These are phyloP conservation scores for Glomus cerebriforme DNA, from an alignment of 192 early-diverging fungal species.

Conservation along the genomic window DNA sequence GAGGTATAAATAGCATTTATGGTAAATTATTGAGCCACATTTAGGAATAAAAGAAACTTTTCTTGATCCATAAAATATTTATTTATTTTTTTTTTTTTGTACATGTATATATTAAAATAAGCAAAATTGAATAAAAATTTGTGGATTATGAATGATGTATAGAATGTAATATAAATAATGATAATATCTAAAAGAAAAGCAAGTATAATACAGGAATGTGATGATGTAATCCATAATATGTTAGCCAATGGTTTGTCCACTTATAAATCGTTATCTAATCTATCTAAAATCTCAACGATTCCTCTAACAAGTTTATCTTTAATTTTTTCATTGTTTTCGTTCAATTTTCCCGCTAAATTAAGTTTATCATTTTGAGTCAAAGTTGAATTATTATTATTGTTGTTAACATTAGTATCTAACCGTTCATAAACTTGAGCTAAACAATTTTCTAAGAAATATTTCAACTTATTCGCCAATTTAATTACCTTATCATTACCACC, in stretches of 20 bases:
- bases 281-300: slow-evolving; percentile 41
- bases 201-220: neutral
- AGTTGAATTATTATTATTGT: neutral
- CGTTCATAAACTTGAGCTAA: slow-evolving; percentile 37
- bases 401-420: neutral
- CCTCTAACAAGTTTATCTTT: slow-evolving; percentile 41
- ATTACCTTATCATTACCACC: slow-evolving; percentile 39
- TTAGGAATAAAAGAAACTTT: neutral
- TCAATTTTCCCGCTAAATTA: slow-evolving; percentile 2
- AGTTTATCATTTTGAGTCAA: neutral
- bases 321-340: slow-evolving; percentile 35
- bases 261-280: slow-evolving; percentile 40
- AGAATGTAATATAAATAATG: neutral
- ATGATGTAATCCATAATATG: no score
- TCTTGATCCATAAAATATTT: no score
- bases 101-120: no score
- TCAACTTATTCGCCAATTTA: slow-evolving; percentile 30
- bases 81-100: no score
- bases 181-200: neutral
- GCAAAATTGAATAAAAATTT: no score
- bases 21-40: slow-evolving; percentile 7
- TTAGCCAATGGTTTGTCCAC: neutral
- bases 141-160: no score
- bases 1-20: neutral
- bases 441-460: slow-evolving; percentile 44